Percentiles rank a stretch among this genome's conserved stretches.
Evolutionary conservation across 306 rosid species (phyloP).

Genomic region (Pterocarpus macrocarpus): DNA sequence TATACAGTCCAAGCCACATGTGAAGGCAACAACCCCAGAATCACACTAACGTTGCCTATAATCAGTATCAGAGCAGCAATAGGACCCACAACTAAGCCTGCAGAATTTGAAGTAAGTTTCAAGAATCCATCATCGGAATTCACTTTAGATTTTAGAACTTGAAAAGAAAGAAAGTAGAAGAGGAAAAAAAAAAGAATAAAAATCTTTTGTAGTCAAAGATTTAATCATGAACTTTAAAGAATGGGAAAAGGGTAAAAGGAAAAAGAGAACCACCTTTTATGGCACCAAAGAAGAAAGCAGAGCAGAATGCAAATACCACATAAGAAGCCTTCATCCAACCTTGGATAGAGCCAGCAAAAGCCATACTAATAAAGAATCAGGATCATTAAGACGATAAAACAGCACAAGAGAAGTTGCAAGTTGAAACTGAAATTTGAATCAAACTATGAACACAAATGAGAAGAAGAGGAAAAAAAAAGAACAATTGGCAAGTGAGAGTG

Average conservation of each 20-base stretch:
- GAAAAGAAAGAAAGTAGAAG: neutral
- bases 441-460: slow-evolving; percentile 1
- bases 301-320: slow-evolving; percentile 71
- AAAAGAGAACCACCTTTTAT: slow-evolving; percentile 80
- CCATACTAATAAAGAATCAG: slow-evolving; percentile 42
- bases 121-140: slow-evolving; percentile 44
- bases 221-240: slow-evolving; percentile 7
- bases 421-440: slow-evolving; percentile 37
- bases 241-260: slow-evolving; percentile 19
- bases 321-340: slow-evolving; percentile 59
- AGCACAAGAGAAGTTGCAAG: slow-evolving; percentile 24
- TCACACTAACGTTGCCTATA: slow-evolving; percentile 72
- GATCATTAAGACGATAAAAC: slow-evolving; percentile 38
- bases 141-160: slow-evolving; percentile 34
- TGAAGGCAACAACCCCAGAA: slow-evolving; percentile 76
- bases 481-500: neutral
- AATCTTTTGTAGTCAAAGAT: slow-evolving; percentile 23
- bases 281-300: slow-evolving; percentile 75
- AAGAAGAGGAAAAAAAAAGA: slow-evolving; percentile 15
- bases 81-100: slow-evolving; percentile 83
- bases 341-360: slow-evolving; percentile 46
- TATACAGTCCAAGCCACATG: slow-evolving; percentile 84
- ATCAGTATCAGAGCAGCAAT: slow-evolving; percentile 72
- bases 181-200: neutral
- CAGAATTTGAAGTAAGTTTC: slow-evolving; percentile 43